These are phyloP conservation scores for Paramecium bursaria DNA, from an alignment of 73 alveolate species.

Conservation along the genomic window DNA sequence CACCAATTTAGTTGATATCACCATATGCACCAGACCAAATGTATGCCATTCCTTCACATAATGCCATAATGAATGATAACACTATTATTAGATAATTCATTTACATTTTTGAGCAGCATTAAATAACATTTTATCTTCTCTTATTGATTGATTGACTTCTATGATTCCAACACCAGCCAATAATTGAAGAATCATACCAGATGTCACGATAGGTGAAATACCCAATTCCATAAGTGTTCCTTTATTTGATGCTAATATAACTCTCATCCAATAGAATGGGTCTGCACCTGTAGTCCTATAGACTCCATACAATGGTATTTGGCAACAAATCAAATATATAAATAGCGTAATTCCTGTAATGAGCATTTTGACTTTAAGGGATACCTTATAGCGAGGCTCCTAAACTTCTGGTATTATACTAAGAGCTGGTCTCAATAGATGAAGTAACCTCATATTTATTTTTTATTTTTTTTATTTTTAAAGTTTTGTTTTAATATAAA, in stretches of 20 bases:
- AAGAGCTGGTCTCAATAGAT: constrained; percentile 47
- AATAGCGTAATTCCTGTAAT: constrained; percentile 98
- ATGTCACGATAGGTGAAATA: constrained; percentile 97
- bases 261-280: constrained; percentile 99
- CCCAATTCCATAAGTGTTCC: constrained; percentile 99
- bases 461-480: too few species aligned
- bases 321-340: constrained; percentile 99
- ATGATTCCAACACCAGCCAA: constrained; percentile 59
- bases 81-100: background rate
- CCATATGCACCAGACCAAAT: constrained; percentile 99
- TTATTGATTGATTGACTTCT: constrained; percentile 61
- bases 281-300: constrained; percentile 90
- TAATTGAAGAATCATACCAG: constrained; percentile 67
- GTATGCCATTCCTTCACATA: constrained; percentile 99
- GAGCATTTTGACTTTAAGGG: constrained; percentile 57
- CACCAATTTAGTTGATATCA: constrained; percentile 89
- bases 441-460: constrained; percentile 34
- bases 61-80: constrained; percentile 64
- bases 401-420: constrained; percentile 47
- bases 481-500: too few species aligned
- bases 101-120: constrained; percentile 71
- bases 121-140: constrained; percentile 59
- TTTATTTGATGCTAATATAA: constrained; percentile 98
- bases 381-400: constrained; percentile 23
- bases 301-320: constrained; percentile 99